Evolutionary conservation across 108 stramenopile species (phyloP).

Genomic region (Hondaea fermentalgiana): DNA sequence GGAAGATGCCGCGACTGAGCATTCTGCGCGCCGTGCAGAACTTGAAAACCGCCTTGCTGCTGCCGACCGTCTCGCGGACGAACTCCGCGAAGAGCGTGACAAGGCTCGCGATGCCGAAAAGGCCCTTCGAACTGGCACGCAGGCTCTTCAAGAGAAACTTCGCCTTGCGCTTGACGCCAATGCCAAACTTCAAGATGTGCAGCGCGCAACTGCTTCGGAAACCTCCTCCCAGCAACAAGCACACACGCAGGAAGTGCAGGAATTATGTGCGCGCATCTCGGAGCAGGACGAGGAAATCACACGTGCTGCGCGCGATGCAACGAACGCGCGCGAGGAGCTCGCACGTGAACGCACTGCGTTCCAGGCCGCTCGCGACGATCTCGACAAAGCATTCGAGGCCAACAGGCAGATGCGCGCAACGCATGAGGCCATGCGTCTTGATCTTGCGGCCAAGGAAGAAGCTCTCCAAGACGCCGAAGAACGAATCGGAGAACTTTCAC

Average conservation of each 20-base stretch:
- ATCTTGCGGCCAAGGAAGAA: neutral
- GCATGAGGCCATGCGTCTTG: neutral
- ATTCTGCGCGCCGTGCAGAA: neutral
- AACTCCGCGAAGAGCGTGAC: neutral
- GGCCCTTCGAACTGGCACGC: neutral
- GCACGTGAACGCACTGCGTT: neutral
- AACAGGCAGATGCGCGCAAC: neutral
- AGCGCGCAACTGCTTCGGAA: neutral
- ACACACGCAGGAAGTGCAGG: neutral
- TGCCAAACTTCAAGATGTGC: neutral
- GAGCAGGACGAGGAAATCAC: neutral
- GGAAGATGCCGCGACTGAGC: neutral
- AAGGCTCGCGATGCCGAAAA: neutral
- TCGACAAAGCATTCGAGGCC: neutral
- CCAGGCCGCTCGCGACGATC: neutral
- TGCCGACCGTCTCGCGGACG: neutral
- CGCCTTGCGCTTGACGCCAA: neutral
- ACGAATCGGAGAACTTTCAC: neutral
- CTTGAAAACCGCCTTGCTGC: neutral
- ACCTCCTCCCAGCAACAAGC: neutral
- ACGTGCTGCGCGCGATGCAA: neutral
- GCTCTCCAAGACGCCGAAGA: neutral
- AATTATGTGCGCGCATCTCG: neutral
- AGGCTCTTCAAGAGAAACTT: neutral
- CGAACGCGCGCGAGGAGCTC: neutral